A percentile compares a stretch with the other conserved stretches of the same genome.
Evolutionary conservation across 805 yeast genomes (phyloP).

Genomic region (Candida insectalens): DNA sequence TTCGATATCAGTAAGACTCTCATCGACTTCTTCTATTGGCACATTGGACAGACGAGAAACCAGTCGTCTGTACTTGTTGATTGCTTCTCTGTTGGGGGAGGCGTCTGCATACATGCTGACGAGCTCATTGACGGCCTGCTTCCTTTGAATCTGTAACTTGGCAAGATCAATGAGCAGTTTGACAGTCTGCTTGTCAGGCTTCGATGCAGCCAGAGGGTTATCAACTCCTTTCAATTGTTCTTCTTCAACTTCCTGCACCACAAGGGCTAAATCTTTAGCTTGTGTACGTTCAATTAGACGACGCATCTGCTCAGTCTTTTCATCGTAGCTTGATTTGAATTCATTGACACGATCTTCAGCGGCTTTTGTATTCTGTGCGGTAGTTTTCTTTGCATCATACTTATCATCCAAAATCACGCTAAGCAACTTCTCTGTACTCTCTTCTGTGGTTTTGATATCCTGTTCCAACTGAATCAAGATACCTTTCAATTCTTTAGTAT

Average conservation of each 20-base stretch:
- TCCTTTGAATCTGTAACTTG: conserved; percentile 43
- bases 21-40: conserved; percentile 57
- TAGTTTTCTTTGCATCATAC: not conserved
- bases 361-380: conserved; percentile 11
- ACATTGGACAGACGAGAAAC: conserved; percentile 64
- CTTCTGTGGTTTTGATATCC: conserved; percentile 22
- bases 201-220: not conserved
- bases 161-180: conserved; percentile 34
- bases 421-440: conserved; percentile 27
- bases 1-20: conserved; percentile 50
- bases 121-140: conserved; percentile 41
- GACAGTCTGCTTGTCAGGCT: conserved; percentile 11
- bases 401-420: conserved; percentile 4
- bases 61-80: conserved; percentile 58
- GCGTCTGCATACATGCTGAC: conserved; percentile 25
- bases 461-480: conserved; percentile 21
- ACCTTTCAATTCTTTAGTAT: conserved; percentile 20
- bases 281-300: conserved; percentile 31
- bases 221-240: conserved; percentile 10
- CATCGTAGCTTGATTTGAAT: conserved; percentile 8
- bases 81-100: conserved; percentile 39
- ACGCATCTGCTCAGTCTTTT: conserved; percentile 12
- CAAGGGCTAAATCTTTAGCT: conserved; percentile 33
- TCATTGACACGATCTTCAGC: conserved; percentile 9
- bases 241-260: conserved; percentile 29